These are phyloP conservation scores for Abelmoschus esculentus DNA, from an alignment of 345 rosid genomes.

Conservation along the genomic window DNA sequence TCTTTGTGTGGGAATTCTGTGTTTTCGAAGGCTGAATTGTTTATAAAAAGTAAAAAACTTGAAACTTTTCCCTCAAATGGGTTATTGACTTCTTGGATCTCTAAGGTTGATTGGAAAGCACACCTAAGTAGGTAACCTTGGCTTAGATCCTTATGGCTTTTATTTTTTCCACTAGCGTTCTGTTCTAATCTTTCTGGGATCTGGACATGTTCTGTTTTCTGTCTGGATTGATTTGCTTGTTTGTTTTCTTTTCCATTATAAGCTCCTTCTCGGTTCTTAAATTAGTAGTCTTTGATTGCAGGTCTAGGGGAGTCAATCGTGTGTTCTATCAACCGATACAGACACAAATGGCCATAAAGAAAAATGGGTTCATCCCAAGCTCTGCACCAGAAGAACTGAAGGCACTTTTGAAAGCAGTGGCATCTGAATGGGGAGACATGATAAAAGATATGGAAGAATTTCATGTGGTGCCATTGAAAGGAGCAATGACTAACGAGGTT, in stretches of 20 bases:
- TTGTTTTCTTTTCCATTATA: neutral
- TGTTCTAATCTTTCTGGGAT: neutral
- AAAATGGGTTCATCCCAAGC: constrained; percentile 35
- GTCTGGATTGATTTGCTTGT: neutral
- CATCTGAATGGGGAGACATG: constrained; percentile 64
- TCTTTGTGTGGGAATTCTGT: neutral
- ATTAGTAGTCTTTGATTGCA: neutral
- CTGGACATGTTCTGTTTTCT: neutral
- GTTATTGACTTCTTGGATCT: neutral
- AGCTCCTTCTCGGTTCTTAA: neutral
- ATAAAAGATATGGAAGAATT: constrained; percentile 44
- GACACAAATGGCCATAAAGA: constrained; percentile 38
- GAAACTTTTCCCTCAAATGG: neutral
- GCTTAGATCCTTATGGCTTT: neutral
- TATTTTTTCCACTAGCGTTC: neutral
- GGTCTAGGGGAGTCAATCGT: neutral
- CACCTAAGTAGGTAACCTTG: neutral
- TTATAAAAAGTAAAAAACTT: neutral
- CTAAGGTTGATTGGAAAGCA: neutral
- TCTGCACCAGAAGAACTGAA: constrained; percentile 51
- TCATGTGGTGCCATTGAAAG: constrained; percentile 60
- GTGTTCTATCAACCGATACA: neutral
- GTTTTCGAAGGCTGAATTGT: neutral
- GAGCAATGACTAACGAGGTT: constrained; percentile 93
- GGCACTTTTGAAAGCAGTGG: constrained; percentile 49